Percentiles rank a stretch among this genome's conserved stretches.
phyloP scores from a whole-genome alignment of 805 yeast genomes.

The Sugiyamaella marilandica region DNA sequence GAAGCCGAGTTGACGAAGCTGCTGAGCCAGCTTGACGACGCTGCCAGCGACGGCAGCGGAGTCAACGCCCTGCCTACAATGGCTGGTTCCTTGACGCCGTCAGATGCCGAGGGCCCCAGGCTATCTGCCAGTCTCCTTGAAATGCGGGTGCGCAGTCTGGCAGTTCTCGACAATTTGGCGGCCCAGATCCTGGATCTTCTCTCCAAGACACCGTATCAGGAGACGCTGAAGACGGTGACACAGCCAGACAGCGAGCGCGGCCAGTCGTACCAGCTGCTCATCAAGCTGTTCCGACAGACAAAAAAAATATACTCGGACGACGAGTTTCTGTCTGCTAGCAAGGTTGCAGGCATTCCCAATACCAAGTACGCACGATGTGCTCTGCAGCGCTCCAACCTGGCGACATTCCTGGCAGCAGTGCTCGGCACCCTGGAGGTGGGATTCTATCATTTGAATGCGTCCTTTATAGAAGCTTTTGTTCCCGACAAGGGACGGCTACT shows the following conservation, averaged over 20 bases:
- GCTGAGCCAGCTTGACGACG: neutral
- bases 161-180: conserved; percentile 75
- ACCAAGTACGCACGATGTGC: conserved; percentile 47
- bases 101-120: neutral
- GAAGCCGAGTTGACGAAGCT: neutral
- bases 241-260: conserved; percentile 59
- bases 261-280: conserved; percentile 56
- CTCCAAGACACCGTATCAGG: conserved; percentile 70
- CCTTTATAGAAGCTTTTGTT: conserved; percentile 82
- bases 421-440: conserved; percentile 83
- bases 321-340: conserved; percentile 65
- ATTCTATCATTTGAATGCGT: conserved; percentile 76
- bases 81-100: neutral
- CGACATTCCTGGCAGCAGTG: conserved; percentile 83
- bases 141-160: conserved; percentile 35
- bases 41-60: conserved; percentile 1
- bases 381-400: conserved; percentile 76
- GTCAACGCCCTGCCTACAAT: neutral
- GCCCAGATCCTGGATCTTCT: conserved; percentile 68
- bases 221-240: conserved; percentile 64
- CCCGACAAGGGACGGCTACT: conserved; percentile 62
- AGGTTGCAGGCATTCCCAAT: conserved; percentile 34
- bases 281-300: conserved; percentile 74
- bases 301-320: conserved; percentile 64
- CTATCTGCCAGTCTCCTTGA: neutral